A percentile compares a stretch with the other conserved stretches of the same genome.
These are phyloP conservation scores for Fusarium torulosum DNA, from an alignment of 2,329 filamentous ascomycete species.

Conservation along the genomic window DNA sequence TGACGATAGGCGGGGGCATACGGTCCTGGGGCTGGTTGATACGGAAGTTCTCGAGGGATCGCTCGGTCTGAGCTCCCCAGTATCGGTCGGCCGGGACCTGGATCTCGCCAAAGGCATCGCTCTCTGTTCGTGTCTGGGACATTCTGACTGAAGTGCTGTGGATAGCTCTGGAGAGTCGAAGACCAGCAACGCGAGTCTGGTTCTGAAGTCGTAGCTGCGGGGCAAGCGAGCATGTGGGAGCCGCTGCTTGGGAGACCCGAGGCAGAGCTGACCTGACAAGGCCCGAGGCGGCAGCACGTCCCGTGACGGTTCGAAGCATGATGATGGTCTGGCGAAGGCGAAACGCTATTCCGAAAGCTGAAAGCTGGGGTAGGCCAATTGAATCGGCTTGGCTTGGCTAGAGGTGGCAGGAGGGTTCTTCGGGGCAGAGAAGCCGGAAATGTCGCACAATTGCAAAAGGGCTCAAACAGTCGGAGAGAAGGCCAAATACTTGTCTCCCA, in stretches of 20 bases:
- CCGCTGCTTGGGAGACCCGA: constrained; percentile 43
- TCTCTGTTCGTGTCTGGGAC: constrained; percentile 82
- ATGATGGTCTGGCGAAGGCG: constrained; percentile 30
- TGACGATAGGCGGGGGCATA: constrained; percentile 93
- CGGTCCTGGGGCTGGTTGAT: constrained; percentile 99
- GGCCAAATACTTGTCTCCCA: constrained; percentile 18
- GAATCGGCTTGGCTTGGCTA: constrained; percentile 16
- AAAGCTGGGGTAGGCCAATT: constrained; percentile 31
- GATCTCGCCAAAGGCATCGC: constrained; percentile 97
- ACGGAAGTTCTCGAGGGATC: constrained; percentile 96
- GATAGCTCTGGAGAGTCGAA: constrained; percentile 49
- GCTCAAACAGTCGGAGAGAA: constrained; percentile 22
- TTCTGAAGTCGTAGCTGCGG: constrained; percentile 44
- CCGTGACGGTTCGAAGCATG: constrained; percentile 48
- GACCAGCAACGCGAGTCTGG: constrained; percentile 28
- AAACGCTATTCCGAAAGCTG: constrained; percentile 31
- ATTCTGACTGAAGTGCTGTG: constrained; percentile 63
- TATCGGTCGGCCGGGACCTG: constrained; percentile 93
- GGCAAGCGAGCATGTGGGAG: constrained; percentile 45
- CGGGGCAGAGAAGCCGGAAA: constrained; percentile 6
- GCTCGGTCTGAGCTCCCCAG: constrained; percentile 98
- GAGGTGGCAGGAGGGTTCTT: constrained; percentile 7
- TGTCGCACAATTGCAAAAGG: constrained; percentile 13
- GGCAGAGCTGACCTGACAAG: constrained; percentile 44
- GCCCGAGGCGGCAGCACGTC: constrained; percentile 46